phyloP scores from a whole-genome alignment of 345 rosid species.

The Syzygium aqueum region DNA sequence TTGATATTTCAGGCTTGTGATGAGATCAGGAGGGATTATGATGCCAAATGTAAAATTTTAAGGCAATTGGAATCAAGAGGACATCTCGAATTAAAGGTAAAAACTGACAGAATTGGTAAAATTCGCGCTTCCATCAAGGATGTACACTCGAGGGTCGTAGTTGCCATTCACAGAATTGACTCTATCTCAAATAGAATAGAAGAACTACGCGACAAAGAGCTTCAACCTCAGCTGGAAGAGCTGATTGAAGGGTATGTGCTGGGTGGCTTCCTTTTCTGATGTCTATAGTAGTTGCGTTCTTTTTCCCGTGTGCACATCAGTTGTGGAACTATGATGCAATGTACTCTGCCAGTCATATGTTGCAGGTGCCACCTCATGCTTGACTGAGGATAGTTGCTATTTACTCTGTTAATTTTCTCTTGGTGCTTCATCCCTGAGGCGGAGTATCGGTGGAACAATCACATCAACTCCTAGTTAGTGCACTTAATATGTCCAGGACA shows the following conservation, averaged over 20 bases:
- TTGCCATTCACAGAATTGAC: slow-evolving; percentile 88
- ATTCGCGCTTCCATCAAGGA: slow-evolving; percentile 86
- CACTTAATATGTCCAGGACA: not conserved
- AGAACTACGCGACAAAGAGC: slow-evolving; percentile 90
- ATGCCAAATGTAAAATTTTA: slow-evolving; percentile 50
- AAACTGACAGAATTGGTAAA: slow-evolving; percentile 49
- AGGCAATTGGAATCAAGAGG: slow-evolving; percentile 75
- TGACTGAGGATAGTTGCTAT: not conserved
- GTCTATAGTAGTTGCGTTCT: not conserved
- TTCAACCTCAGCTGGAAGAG: slow-evolving; percentile 98
- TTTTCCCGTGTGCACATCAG: not conserved
- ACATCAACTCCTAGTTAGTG: not conserved
- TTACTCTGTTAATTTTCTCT: not conserved
- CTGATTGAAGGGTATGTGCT: slow-evolving; percentile 74
- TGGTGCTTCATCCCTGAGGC: not conserved
- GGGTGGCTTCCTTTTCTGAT: not conserved
- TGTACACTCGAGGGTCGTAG: slow-evolving; percentile 82
- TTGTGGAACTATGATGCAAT: not conserved
- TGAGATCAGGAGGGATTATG: slow-evolving; percentile 64
- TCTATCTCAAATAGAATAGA: slow-evolving; percentile 85
- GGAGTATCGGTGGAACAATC: not conserved
- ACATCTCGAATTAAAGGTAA: slow-evolving; percentile 64
- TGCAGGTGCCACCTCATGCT: not conserved
- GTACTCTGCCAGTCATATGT: not conserved
- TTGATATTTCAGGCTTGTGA: slow-evolving; percentile 58